These are phyloP conservation scores for Jatropha curcas DNA, from an alignment of 345 rosid genomes.

Conservation along the genomic window DNA sequence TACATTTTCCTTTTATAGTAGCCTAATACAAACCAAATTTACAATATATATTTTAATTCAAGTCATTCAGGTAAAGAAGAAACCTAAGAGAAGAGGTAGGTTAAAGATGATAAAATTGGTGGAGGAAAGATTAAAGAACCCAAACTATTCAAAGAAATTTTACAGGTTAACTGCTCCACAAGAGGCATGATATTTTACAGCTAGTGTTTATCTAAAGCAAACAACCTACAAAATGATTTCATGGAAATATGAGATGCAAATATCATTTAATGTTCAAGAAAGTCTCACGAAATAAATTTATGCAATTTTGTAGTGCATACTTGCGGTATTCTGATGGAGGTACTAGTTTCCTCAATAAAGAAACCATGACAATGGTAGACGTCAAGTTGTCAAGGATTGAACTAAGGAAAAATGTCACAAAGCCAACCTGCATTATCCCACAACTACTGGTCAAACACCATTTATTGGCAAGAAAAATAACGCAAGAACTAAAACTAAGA, in stretches of 20 bases:
- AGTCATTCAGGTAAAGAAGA: neutral
- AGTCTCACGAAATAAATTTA: neutral
- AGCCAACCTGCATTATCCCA: conserved; percentile 66
- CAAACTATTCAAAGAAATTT: neutral
- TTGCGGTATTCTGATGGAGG: conserved; percentile 93
- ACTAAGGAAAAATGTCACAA: conserved; percentile 91
- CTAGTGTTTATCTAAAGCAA: neutral
- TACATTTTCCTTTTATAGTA: neutral
- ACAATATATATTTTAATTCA: neutral
- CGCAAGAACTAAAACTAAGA: neutral
- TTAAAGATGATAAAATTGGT: no score
- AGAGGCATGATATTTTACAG: no score
- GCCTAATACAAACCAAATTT: neutral
- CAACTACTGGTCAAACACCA: conserved; percentile 22
- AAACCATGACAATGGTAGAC: conserved; percentile 95
- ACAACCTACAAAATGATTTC: neutral
- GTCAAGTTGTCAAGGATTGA: conserved; percentile 91
- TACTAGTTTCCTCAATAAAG: conserved; percentile 80
- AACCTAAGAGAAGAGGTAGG: neutral
- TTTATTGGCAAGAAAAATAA: neutral
- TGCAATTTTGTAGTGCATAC: conserved; percentile 47
- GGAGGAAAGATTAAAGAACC: neutral
- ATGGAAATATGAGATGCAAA: neutral
- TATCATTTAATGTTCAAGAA: neutral
- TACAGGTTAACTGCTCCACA: neutral